Evolutionary conservation across 208 protist species (phyloP), one percentile per base, ranked within the genome.

Genomic region (Leishmania turanica): DNA sequence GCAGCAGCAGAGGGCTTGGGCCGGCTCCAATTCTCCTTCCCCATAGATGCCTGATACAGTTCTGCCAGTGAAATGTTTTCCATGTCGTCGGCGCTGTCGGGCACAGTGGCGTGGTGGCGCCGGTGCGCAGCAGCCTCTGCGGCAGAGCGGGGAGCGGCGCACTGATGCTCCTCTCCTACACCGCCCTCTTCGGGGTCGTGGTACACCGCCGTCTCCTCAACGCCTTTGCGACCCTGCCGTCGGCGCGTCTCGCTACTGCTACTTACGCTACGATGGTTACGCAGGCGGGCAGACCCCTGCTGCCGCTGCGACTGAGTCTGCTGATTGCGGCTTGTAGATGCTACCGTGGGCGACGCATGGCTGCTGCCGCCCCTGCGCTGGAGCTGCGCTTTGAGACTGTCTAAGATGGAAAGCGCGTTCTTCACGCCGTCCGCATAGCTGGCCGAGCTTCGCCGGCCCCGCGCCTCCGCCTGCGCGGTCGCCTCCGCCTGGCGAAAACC

Each of bases 371-470:
- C 51, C 60, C 72, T 69, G 58, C 74, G 80, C 70, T 85, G 80
- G 34, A 95, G 81, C 79, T 89, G 88, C 60, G 79, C 86, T 37
- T 88, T 87, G 7, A 95, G 82, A 42, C 88, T 82, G 37, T 92
- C 87, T 9, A 96, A 69, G 49, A 96, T 91, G 27, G 88, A 92
- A 58, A 96, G 83, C n/a, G 91, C 92, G 40, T 90, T 91, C n/a
- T 79, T 88, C 11, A 96, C 91, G 19, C 89, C 89, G 37, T 91
- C 88, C 3, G 90, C 83, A 60, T 92, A 90, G 69, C 66, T 85
- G 17, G 75, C 56, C 31, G 82, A 82, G 73, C 78, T 81, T 78
- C 68, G 81, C 71, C 65, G 65, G 47, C 60, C 75, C 8, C 82
- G 78, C 37, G 74, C 73, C 27, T 82, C 79, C 53, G 24, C 82